Conservation (phyloP, 140 eudicot genomes). For the Cichorium intybus region DNA sequence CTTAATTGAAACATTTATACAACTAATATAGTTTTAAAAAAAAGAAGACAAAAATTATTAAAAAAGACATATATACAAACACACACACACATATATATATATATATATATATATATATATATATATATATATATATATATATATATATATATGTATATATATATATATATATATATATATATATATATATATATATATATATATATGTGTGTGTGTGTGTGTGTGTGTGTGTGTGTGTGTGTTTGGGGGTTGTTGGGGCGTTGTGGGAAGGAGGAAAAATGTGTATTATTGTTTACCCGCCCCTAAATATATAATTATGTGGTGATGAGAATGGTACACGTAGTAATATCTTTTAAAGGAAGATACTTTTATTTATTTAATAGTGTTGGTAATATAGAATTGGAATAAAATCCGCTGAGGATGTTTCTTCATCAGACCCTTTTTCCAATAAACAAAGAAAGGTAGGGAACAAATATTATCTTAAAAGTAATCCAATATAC, state of each 20-base stretch:
- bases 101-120: too few species aligned
- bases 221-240: too few species aligned
- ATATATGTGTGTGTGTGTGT: too few species aligned
- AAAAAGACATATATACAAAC: too few species aligned
- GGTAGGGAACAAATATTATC: neutral
- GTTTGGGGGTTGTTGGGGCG: too few species aligned
- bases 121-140: too few species aligned
- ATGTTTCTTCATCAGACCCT: constrained; percentile 4
- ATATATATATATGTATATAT: too few species aligned
- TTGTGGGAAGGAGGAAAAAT: neutral
- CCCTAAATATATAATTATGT: neutral
- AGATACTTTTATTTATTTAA: constrained; percentile 1
- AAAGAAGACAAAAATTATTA: too few species aligned
- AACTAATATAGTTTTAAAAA: too few species aligned
- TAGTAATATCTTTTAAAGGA: constrained; percentile 3
- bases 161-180: too few species aligned
- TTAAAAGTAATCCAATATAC: neutral
- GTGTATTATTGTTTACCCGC: constrained; percentile 16
- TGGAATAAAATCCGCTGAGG: neutral
- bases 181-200: too few species aligned
- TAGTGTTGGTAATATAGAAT: neutral
- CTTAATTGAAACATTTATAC: too few species aligned
- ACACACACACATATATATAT: neutral
- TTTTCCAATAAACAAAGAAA: neutral
- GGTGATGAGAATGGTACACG: constrained; percentile 22